These are phyloP conservation scores for Rhytidhysteron rufulum DNA, from an alignment of 2,329 filamentous ascomycete species.

Conservation along the genomic window DNA sequence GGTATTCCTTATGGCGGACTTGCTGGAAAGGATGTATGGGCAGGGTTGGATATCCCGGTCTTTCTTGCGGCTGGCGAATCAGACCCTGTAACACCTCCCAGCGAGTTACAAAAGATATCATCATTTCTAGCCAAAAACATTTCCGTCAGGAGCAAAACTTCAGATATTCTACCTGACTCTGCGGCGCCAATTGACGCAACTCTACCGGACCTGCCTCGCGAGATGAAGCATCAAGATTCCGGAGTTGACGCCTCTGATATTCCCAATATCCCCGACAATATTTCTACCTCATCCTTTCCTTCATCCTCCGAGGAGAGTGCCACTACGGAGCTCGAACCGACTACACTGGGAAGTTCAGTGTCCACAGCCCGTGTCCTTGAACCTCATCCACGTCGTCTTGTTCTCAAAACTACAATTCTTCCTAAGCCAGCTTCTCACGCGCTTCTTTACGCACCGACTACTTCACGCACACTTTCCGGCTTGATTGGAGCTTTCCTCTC, in stretches of 20 bases:
- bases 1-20: slow-evolving; percentile 59
- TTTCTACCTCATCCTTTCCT: slow-evolving; percentile 12
- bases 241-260: slow-evolving; percentile 29
- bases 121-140: slow-evolving; percentile 36
- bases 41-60: slow-evolving; percentile 66
- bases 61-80: slow-evolving; percentile 74
- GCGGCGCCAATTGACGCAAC: slow-evolving; percentile 46
- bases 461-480: slow-evolving; percentile 72
- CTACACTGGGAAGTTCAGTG: slow-evolving; percentile 36
- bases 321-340: slow-evolving; percentile 16
- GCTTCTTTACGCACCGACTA: slow-evolving; percentile 74
- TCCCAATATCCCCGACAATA: slow-evolving; percentile 15
- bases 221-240: slow-evolving; percentile 31
- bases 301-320: slow-evolving; percentile 15
- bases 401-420: slow-evolving; percentile 67
- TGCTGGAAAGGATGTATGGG: slow-evolving; percentile 69
- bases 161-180: slow-evolving; percentile 44
- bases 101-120: slow-evolving; percentile 66
- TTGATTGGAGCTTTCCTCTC: slow-evolving; percentile 79
- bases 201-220: slow-evolving; percentile 10
- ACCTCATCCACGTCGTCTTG: slow-evolving; percentile 28
- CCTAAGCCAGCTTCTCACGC: slow-evolving; percentile 78
- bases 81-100: slow-evolving; percentile 71
- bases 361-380: slow-evolving; percentile 11
- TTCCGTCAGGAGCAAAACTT: slow-evolving; percentile 25